phyloP scores from a whole-genome alignment of 2,329 filamentous ascomycete species.

The Sporothrix protearum region DNA sequence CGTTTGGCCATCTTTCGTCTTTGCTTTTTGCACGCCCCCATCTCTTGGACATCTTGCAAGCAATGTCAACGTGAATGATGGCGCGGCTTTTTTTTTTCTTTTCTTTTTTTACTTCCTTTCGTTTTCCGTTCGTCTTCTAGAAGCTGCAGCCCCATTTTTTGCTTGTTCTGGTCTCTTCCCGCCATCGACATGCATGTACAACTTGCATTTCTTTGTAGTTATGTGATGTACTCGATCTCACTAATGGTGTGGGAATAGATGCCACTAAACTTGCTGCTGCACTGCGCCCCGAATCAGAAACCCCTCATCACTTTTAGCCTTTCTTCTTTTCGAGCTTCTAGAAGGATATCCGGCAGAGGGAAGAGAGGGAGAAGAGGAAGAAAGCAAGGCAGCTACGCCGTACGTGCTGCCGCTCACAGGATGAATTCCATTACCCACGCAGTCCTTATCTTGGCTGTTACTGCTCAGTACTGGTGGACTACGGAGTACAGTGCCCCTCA shows the following conservation, averaged over 20 bases:
- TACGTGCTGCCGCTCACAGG: neutral
- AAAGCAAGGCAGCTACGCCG: neutral
- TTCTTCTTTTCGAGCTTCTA: slow-evolving; percentile 11
- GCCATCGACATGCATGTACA: neutral
- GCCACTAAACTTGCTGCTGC: neutral
- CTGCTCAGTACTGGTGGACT: neutral
- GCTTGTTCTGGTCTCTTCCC: neutral
- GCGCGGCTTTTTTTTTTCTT: neutral
- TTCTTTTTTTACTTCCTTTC: neutral
- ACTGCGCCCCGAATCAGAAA: neutral
- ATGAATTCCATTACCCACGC: neutral
- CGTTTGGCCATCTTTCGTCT: neutral
- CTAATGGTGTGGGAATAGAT: neutral
- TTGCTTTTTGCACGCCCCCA: neutral
- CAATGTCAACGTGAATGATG: neutral
- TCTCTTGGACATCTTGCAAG: neutral
- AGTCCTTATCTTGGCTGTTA: neutral
- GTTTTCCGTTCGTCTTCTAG: slow-evolving; percentile 4
- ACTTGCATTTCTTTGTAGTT: neutral
- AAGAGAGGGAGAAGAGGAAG: neutral
- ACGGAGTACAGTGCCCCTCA: neutral
- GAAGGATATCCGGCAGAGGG: neutral
- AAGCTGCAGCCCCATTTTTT: neutral
- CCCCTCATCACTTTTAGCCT: neutral
- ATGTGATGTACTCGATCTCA: neutral